Evolutionary conservation across 1,139 yeast genomes (phyloP).

Genomic region (Hansenula lynferdii): DNA sequence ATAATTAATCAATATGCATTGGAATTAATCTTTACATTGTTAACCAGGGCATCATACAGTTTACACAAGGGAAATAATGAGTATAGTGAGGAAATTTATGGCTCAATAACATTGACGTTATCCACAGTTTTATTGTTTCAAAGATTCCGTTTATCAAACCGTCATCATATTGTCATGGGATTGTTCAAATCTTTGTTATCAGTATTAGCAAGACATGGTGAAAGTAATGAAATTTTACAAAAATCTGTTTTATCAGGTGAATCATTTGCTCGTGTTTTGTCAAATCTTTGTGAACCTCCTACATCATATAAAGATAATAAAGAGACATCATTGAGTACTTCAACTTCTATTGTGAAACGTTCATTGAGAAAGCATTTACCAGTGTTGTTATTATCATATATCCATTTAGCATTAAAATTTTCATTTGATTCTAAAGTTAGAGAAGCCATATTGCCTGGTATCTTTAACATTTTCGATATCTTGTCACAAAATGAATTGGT

Average conservation of each 20-base stretch:
- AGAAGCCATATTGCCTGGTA: slow-evolving; percentile 49
- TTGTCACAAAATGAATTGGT: slow-evolving; percentile 64
- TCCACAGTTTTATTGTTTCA: slow-evolving; percentile 62
- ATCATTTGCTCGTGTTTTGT: slow-evolving; percentile 52
- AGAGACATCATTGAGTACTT: slow-evolving; percentile 44
- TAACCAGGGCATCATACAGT: slow-evolving; percentile 27
- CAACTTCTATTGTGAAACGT: slow-evolving; percentile 49
- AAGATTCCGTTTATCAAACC: slow-evolving; percentile 61
- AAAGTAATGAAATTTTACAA: slow-evolving; percentile 14
- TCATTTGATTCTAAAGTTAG: slow-evolving; percentile 45
- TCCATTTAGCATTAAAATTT: slow-evolving; percentile 44
- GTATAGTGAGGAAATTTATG: slow-evolving; percentile 27
- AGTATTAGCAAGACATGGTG: slow-evolving; percentile 31
- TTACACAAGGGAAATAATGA: slow-evolving; percentile 3
- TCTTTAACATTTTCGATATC: slow-evolving; percentile 64
- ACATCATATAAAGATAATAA: slow-evolving; percentile 18
- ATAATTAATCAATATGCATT: slow-evolving; percentile 61
- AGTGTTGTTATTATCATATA: slow-evolving; percentile 51
- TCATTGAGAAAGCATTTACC: slow-evolving; percentile 62
- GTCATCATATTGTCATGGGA: slow-evolving; percentile 63
- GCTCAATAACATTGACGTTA: slow-evolving; percentile 37
- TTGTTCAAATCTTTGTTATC: slow-evolving; percentile 46
- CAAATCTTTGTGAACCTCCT: slow-evolving; percentile 72
- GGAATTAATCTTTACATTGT: slow-evolving; percentile 44
- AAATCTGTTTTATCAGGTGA: slow-evolving; percentile 33